Evolutionary conservation across 495 filamentous ascomycete genomes (phyloP), one percentile per base, ranked within the genome.

Genomic region (Trichocladium uniseriatum): DNA sequence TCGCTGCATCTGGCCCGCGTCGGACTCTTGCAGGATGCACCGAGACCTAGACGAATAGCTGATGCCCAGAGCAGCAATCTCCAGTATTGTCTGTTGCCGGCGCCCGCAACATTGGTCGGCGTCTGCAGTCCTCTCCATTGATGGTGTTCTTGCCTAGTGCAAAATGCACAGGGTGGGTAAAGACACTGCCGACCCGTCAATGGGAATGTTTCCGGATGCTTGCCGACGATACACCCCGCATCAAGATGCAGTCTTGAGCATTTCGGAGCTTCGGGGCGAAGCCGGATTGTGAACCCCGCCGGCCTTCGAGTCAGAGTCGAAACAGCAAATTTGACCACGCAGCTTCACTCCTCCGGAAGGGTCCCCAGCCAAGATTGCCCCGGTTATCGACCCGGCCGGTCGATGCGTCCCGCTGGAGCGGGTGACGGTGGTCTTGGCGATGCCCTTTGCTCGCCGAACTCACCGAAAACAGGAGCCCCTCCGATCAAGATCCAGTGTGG

Each of bases 401-500:
- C n/a, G n/a, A n/a, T n/a, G n/a, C n/a, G n/a, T n/a, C n/a, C n/a
- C n/a, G n/a, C n/a, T n/a, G n/a, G 24, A 39, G 27, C 21, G 43
- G 37, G 27, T 36, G 43, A 31, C 14, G n/a, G 24, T 14, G 38
- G 31, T 20, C 49, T 49, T 49, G 45, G 45, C 45, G 27, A 38
- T 49, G 21, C 18, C 34, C 39, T 37, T 39, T 22, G 10, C 13
- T 49, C 45, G 45, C 44, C 38, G 29, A 48, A 15, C 20, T 38
- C 31, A 19, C 51, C 45, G 24, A 40, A 36, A 38, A 15, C 47
- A 38, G 47, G 16, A 36, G 22, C 28, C 46, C 37, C 46, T 48
- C 46, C 47, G 47, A 49, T 38, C 47, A 31, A 49, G 47, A 49
- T 49, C 47, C 47, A 43, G 47, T 37, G 47, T 24, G 24, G 24